Percentiles rank a stretch among this genome's conserved stretches.
These are phyloP conservation scores for Chloranthus sessilifolius DNA, from an alignment of 164 flowering plant species.

Conservation along the genomic window DNA sequence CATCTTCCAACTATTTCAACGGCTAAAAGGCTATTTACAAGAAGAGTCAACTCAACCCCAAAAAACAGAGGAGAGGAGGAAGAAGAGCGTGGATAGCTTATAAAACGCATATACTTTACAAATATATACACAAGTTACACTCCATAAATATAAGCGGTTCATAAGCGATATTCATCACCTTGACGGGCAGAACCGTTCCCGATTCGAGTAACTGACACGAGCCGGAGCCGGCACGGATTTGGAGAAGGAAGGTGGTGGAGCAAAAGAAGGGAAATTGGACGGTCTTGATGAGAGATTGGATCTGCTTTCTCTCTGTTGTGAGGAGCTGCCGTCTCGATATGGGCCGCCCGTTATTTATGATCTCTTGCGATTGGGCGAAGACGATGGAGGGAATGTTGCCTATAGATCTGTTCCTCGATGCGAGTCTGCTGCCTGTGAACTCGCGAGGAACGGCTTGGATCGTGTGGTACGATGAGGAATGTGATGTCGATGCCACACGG, in stretches of 20 bases:
- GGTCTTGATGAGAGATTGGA: conserved; percentile 49
- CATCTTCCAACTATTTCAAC: no score
- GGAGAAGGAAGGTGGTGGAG: conserved; percentile 77
- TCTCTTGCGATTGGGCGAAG: conserved; percentile 35
- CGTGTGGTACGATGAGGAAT: conserved; percentile 39
- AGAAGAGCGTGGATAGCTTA: no score
- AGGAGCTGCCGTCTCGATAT: conserved; percentile 51
- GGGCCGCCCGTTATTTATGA: conserved; percentile 11
- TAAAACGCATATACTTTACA: no score
- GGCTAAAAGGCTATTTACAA: no score
- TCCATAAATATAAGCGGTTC: no score
- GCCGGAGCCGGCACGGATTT: conserved; percentile 86
- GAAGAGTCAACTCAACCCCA: no score
- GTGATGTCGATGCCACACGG: background rate
- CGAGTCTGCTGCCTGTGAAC: conserved; percentile 37
- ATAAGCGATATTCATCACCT: no score
- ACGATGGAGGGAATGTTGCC: conserved; percentile 89
- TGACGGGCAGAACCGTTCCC: conserved; percentile 75
- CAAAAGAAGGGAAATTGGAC: conserved; percentile 55
- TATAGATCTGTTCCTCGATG: conserved; percentile 60
- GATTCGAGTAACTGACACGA: conserved; percentile 64
- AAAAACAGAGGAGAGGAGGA: background rate
- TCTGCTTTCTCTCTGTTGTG: conserved; percentile 76
- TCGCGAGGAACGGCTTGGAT: conserved; percentile 84
- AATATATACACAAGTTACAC: no score